Base-by-base conservation (phyloP, 768 basidiomycete genomes). In the Naganishia kalamii region DNA sequence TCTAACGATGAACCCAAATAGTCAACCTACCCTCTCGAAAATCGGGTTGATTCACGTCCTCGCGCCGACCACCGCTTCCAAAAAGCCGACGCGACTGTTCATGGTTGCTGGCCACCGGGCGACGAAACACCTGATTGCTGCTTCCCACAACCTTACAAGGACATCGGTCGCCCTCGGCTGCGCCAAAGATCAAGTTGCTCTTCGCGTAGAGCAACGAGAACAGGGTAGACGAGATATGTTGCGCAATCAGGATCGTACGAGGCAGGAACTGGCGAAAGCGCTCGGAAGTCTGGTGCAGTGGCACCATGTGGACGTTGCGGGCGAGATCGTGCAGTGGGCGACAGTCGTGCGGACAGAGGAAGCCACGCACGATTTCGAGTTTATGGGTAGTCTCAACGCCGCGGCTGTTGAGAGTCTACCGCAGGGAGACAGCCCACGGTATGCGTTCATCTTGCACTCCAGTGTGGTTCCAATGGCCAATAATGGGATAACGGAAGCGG, bases 11-110 rank as follows among this genome's bases (percentile, higher is more conserved):
- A 48, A 13, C 40, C 17, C 12, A 15, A 40, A 15, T 7, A 57
- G 62, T 37, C 66, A 62, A 44, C 75, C 70, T 41, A 52, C 49
- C 46, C 67, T 73, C 1, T 70, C 40, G 66, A 88, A 87, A 61
- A 90, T 90, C 77, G 88, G 88, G 63, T 88, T 89, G 12, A 90
- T 91, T 17, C 92, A 96, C 75, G 82, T 87, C 60, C 88, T 90
- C 6, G 85, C 85, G 60, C 82, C 92, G 52, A 68, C 79, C 0
- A 86, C 68, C 85, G 86, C 70, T 82, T 88, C 32, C 85, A 88
- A 70, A 79, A 87, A 46, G 85, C 88, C 25, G 82, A 88, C 73
- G 25, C 85, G 90, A 27, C 82, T 93, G 4, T 89, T 86, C 79
- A 92, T 96, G 80, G 82, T 88, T 54, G 80, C 86, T n/a, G 92